Evolutionary conservation across 75 land plant species (phyloP), one percentile per base, ranked within the genome.

Genomic region (Adiantum capillusveneris): DNA sequence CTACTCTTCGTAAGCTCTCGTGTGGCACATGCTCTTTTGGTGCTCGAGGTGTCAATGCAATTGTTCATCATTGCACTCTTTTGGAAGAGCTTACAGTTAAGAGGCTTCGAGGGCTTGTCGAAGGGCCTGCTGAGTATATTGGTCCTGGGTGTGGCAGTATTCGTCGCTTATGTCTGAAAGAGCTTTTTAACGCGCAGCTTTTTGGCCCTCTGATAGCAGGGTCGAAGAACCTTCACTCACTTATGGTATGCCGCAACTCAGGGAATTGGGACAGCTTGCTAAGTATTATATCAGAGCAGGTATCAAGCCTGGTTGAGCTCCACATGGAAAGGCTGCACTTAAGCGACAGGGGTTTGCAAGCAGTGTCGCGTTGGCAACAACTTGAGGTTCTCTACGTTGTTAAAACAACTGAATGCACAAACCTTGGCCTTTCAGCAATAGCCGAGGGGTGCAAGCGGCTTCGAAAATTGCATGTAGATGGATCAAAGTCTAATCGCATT

Each of bases 21-120:
- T 81, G 82, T 60, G 85, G 83, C n/a, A 77, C 88, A 28, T 91
- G 97, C 62, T 66, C 65, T 25, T 91, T 91, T 57, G 92, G 97
- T 18, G 62, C 88, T 12, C 56, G 34, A 22, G 79, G 76, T 20
- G 21, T 76, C 21, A 76, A 76, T 31, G 53, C 76, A 11, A 22
- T 76, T 12, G 20, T 73, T 6, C 58, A 53, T 58, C 31, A 65
- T 25, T 76, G 65, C 30, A 46, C 37, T 11, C 31, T 43, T 51
- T 51, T 76, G 24, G 79, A 76, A 55, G 66, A 61, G 31, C 70
- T 76, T 29, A 61, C 75, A 11, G 70, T 76, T 24, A 76, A 72
- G 31, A 58, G 79, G 11, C 61, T 76, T n/a, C 29, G 56, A 29
- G 69, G 79, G 11, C 34, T 75, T 31, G 34, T 14, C 0, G 65